A percentile compares a stretch with the other conserved stretches of the same genome.
phyloP scores from a whole-genome alignment of 192 early-diverging fungal genomes.

The Coemansia reversa region DNA sequence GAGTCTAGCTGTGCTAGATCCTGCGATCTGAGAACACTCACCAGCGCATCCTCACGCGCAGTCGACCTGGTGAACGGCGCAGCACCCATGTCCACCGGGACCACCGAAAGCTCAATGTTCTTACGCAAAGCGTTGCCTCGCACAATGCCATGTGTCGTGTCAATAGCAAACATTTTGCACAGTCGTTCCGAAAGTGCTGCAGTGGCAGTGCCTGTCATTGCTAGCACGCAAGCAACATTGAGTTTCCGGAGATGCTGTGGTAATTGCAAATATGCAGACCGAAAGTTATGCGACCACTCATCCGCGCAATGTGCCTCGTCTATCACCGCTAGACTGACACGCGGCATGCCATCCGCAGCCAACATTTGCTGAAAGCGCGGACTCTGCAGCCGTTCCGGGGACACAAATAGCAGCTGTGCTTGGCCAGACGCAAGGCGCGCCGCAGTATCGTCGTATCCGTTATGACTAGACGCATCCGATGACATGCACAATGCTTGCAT shows the following conservation, averaged over 20 bases:
- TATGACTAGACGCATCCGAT: conserved; percentile 36
- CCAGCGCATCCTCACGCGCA: conserved; percentile 57
- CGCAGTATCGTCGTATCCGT: conserved; percentile 11
- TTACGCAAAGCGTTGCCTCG: conserved; percentile 55
- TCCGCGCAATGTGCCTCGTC: conserved; percentile 84
- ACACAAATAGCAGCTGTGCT: conserved; percentile 70
- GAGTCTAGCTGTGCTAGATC: conserved; percentile 56
- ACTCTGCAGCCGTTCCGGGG: conserved; percentile 69
- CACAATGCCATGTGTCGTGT: conserved; percentile 53
- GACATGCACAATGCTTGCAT: conserved; percentile 65
- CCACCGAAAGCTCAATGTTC: conserved; percentile 65
- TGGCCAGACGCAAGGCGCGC: conserved; percentile 51
- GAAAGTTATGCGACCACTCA: conserved; percentile 86
- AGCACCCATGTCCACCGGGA: conserved; percentile 34
- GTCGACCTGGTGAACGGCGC: conserved; percentile 9
- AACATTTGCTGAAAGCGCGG: conserved; percentile 62
- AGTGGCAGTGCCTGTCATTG: conserved; percentile 76
- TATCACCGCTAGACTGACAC: conserved; percentile 63
- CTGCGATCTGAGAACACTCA: conserved; percentile 56
- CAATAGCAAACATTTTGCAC: conserved; percentile 63
- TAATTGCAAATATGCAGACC: conserved; percentile 68
- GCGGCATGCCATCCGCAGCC: conserved; percentile 50
- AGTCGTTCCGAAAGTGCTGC: conserved; percentile 53
- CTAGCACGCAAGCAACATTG: conserved; percentile 59
- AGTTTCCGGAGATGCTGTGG: conserved; percentile 54